These are phyloP conservation scores for Maudiozyma turicensis DNA, from an alignment of 805 yeast species.

Conservation along the genomic window DNA sequence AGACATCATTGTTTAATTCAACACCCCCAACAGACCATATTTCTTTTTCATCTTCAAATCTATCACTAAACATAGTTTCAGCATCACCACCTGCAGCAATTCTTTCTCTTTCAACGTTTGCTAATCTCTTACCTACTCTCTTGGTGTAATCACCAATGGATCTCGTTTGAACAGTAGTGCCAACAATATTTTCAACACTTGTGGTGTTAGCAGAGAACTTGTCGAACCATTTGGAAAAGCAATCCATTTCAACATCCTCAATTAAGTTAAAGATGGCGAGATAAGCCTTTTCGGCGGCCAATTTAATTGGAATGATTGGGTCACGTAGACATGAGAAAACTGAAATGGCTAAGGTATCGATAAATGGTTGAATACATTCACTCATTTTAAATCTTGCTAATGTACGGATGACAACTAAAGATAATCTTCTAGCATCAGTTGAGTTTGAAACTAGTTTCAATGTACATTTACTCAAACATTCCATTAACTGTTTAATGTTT, in stretches of 20 bases:
- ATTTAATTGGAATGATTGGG: conserved; percentile 78
- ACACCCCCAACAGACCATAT: conserved; percentile 82
- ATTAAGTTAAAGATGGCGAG: conserved; percentile 62
- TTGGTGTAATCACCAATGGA: conserved; percentile 81
- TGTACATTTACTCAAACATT: conserved; percentile 40
- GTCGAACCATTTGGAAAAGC: conserved; percentile 59
- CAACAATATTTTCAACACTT: conserved; percentile 30
- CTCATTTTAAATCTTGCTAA: conserved; percentile 53
- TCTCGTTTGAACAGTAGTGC: conserved; percentile 51
- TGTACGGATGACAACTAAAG: conserved; percentile 69
- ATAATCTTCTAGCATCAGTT: conserved; percentile 66
- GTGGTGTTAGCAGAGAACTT: conserved; percentile 26
- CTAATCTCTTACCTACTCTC: conserved; percentile 83
- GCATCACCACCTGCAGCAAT: conserved; percentile 84
- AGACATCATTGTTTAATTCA: conserved; percentile 32
- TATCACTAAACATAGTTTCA: conserved; percentile 74
- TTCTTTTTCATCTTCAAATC: conserved; percentile 77
- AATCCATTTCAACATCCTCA: conserved; percentile 46
- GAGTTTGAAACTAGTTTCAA: conserved; percentile 52
- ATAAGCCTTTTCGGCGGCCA: conserved; percentile 90
- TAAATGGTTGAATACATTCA: conserved; percentile 40
- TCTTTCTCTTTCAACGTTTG: conserved; percentile 79
- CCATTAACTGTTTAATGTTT: conserved; percentile 35
- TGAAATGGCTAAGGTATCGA: conserved; percentile 54
- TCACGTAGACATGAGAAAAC: conserved; percentile 81